Conservation (phyloP, 1,139 yeast species). For the Candida tropicalis region DNA sequence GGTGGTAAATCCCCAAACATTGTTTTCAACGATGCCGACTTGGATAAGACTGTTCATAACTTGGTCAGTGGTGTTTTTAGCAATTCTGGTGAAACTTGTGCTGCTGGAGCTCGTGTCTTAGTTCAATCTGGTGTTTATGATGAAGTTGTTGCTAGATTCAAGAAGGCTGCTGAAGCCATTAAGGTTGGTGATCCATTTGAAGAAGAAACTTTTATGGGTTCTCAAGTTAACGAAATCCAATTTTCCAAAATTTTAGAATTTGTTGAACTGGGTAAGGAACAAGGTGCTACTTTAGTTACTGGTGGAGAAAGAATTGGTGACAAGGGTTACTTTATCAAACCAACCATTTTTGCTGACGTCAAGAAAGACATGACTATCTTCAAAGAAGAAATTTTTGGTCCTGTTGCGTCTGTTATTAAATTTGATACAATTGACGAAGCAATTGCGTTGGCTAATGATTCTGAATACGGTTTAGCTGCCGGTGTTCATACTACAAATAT, state of each 20-base stretch:
- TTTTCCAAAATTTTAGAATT: slow-evolving; percentile 73
- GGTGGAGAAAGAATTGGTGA: slow-evolving; percentile 75
- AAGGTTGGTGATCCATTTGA: slow-evolving; percentile 81
- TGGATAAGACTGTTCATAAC: slow-evolving; percentile 62
- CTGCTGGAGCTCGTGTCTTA: slow-evolving; percentile 82
- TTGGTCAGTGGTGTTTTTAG: slow-evolving; percentile 59
- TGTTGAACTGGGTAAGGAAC: slow-evolving; percentile 70
- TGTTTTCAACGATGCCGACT: slow-evolving; percentile 72
- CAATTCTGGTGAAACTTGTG: slow-evolving; percentile 88
- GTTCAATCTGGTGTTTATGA: slow-evolving; percentile 79
- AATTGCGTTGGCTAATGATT: slow-evolving; percentile 66
- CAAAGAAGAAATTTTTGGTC: slow-evolving; percentile 86
- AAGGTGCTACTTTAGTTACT: slow-evolving; percentile 73
- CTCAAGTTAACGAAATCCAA: slow-evolving; percentile 79
- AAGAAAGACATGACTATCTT: slow-evolving; percentile 67
- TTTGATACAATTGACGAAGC: slow-evolving; percentile 75
- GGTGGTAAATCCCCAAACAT: slow-evolving; percentile 89
- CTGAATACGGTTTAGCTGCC: slow-evolving; percentile 81
- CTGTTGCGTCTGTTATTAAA: slow-evolving; percentile 75
- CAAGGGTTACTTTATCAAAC: slow-evolving; percentile 78
- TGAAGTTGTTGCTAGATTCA: slow-evolving; percentile 59
- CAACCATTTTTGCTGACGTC: slow-evolving; percentile 78
- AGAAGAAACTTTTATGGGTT: slow-evolving; percentile 74
- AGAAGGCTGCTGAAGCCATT: slow-evolving; percentile 56
- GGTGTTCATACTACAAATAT: slow-evolving; percentile 75